Percentiles rank a stretch among this genome's conserved stretches.
Evolutionary conservation across 768 basidiomycete species (phyloP).

Genomic region (Cystofilobasidium capitatum): DNA sequence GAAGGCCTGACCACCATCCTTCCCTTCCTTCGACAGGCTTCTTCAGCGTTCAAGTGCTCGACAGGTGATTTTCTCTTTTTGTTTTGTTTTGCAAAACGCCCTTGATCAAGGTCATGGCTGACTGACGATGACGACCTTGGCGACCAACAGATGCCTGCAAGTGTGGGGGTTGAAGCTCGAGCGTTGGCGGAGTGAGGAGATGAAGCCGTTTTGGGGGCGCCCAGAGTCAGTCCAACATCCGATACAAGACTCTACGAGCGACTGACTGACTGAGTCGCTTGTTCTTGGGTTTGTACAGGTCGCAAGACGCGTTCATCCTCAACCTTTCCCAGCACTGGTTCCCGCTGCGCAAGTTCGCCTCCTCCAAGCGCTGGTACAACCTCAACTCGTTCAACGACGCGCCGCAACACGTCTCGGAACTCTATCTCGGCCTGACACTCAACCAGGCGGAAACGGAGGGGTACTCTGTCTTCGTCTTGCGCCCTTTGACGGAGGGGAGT

Average conservation of each 20-base stretch:
- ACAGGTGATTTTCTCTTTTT: not conserved
- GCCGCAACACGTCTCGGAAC: constrained; percentile 18
- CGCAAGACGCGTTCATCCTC: constrained; percentile 23
- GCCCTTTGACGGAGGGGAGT: not conserved
- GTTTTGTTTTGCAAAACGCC: not conserved
- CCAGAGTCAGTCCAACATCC: constrained; percentile 22
- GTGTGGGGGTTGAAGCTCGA: constrained; percentile 20
- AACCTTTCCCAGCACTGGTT: constrained; percentile 25
- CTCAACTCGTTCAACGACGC: constrained; percentile 20
- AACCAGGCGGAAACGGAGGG: constrained; percentile 22
- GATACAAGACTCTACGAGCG: not conserved
- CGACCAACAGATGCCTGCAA: constrained; percentile 3
- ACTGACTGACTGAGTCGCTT: not conserved
- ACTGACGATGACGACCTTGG: not conserved
- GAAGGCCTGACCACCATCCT: not conserved
- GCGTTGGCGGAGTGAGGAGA: constrained; percentile 22
- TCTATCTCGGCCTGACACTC: constrained; percentile 22
- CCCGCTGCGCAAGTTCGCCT: constrained; percentile 15
- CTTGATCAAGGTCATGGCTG: not conserved
- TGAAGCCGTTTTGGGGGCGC: constrained; percentile 4
- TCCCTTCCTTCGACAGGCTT: not conserved
- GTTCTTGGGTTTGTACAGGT: not conserved
- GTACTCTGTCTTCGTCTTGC: constrained; percentile 26
- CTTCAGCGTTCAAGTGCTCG: constrained; percentile 17
- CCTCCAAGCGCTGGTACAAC: constrained; percentile 19